Evolutionary conservation across 768 basidiomycete genomes (phyloP).

Genomic region (Gymnopilus dilepis): DNA sequence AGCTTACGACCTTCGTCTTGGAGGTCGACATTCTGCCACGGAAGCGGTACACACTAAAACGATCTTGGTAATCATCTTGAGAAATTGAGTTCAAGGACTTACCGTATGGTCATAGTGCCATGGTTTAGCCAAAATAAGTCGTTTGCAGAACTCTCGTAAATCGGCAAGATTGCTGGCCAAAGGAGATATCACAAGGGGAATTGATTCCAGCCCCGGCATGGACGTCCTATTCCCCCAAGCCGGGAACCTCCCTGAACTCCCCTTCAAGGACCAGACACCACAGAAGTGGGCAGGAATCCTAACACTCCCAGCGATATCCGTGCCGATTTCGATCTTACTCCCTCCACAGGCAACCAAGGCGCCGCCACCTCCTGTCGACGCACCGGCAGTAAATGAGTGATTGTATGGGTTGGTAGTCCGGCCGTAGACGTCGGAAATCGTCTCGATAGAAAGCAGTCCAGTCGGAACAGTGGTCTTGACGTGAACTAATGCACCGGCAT

Average conservation of each 20-base stretch:
- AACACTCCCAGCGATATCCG: slow-evolving; percentile 76
- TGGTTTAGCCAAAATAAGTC: slow-evolving; percentile 62
- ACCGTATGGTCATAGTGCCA: slow-evolving; percentile 73
- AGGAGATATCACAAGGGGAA: slow-evolving; percentile 60
- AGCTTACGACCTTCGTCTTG: slow-evolving; percentile 54
- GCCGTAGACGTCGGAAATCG: slow-evolving; percentile 65
- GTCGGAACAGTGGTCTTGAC: slow-evolving; percentile 68
- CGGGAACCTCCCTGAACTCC: slow-evolving; percentile 63
- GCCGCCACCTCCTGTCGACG: slow-evolving; percentile 73
- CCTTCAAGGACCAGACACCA: slow-evolving; percentile 69
- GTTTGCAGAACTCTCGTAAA: slow-evolving; percentile 68
- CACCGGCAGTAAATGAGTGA: slow-evolving; percentile 56
- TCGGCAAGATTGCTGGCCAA: slow-evolving; percentile 71
- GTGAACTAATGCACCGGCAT: slow-evolving; percentile 67
- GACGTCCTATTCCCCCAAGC: slow-evolving; percentile 50
- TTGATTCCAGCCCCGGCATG: slow-evolving; percentile 60
- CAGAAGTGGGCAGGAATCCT: slow-evolving; percentile 77
- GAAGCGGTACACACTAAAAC: slow-evolving; percentile 52
- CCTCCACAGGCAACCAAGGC: slow-evolving; percentile 71
- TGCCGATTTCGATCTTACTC: slow-evolving; percentile 70
- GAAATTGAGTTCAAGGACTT: slow-evolving; percentile 15
- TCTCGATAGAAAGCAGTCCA: slow-evolving; percentile 61
- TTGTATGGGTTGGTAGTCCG: slow-evolving; percentile 68
- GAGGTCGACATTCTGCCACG: slow-evolving; percentile 52
- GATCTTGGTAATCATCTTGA: neutral